Base-by-base conservation (phyloP, 2,329 filamentous ascomycete genomes). In the Exophiala lecanii-corni region DNA sequence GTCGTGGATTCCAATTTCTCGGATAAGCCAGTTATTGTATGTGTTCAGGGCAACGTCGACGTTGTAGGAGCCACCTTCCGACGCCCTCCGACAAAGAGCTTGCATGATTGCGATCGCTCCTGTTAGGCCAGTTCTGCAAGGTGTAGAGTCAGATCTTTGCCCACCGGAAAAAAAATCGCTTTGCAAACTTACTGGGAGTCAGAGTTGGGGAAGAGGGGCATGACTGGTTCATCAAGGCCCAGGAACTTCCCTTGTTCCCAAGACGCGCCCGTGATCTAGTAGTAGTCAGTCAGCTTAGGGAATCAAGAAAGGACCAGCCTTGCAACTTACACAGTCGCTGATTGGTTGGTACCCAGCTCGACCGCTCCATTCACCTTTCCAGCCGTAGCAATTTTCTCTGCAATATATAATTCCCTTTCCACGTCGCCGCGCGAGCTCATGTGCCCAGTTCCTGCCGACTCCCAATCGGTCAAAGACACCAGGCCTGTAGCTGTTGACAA, bases 401-500 rank as follows among this genome's bases (percentile, higher is more conserved):
- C 70, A 66, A 45, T 71, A 71, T 1, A 75, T 60, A 9, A 73
- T 63, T 5, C 71, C 70, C 21, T 61, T 63, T 6, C 61, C 62
- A 16, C 70, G 59, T n/a, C 58, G 55, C 2, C 54, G 62, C 9
- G 60, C 71, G 51, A 69, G 57, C 34, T 57, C 60, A 5, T 67
- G 55, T 16, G 72, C 49, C 17, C 61, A 61, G 10, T 61, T 62
- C n/a, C 70, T 59, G 0, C 69, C 73, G 53, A 83, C 84, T 2
- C 82, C 82, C 5, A 84, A 66, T 34, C 71, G 73, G 7, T 76
- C 75, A 33, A 77, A 59, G 9, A 62, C 60, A 5, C 63, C 64
- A 9, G 64, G 62, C 7, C 74, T 62, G 61, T 71, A 78, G n/a
- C 74, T 73, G 43, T 75, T 70, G 15, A 78, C 55, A 46, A 77